phyloP scores from a whole-genome alignment of 2,329 filamentous ascomycete species.

The Mollisiaceae sp. region DNA sequence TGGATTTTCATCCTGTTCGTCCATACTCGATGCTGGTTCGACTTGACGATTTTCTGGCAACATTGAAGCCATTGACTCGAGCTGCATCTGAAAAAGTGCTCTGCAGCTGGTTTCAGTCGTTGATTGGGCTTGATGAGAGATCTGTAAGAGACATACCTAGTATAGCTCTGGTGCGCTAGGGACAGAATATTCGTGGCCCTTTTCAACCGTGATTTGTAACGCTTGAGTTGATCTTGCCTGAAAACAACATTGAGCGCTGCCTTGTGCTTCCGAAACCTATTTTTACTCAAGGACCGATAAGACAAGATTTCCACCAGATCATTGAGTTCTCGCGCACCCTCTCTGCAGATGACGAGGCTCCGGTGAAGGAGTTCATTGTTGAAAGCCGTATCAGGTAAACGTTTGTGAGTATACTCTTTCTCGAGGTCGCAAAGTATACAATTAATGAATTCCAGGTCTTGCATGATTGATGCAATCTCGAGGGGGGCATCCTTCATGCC shows the following conservation, averaged over 20 bases:
- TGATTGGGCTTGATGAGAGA: not conserved
- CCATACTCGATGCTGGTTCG: not conserved
- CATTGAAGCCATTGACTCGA: not conserved
- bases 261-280: not conserved
- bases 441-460: not conserved
- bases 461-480: not conserved
- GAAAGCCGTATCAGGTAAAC: not conserved
- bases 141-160: not conserved
- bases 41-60: not conserved
- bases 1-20: not conserved
- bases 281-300: not conserved
- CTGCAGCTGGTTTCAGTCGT: not conserved
- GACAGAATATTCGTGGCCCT: not conserved
- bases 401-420: not conserved
- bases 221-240: constrained; percentile 2
- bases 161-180: not conserved
- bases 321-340: not conserved
- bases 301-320: not conserved
- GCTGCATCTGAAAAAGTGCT: not conserved
- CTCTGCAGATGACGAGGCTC: constrained; percentile 2
- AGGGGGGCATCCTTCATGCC: not conserved
- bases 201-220: constrained; percentile 1
- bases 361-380: not conserved
- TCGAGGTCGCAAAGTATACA: not conserved
- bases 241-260: not conserved